Evolutionary conservation across 352 stramenopile genomes (phyloP).

Genomic region (Lagenidium giganteum): DNA sequence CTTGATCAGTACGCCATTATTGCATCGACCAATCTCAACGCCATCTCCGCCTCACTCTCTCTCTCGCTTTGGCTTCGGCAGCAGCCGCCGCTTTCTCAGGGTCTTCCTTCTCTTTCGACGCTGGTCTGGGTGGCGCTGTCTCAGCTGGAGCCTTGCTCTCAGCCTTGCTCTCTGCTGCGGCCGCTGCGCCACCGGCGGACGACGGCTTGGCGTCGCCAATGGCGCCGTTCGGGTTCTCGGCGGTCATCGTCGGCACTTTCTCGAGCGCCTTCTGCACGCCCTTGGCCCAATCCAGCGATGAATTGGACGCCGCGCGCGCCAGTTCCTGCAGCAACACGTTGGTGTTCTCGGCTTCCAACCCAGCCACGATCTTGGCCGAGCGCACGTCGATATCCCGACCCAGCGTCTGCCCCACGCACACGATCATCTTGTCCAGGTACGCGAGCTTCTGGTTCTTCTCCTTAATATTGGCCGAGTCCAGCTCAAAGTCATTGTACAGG

Average conservation of each 20-base stretch:
- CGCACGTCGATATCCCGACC: slow-evolving; percentile 69
- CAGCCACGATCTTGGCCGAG: slow-evolving; percentile 82
- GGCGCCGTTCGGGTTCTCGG: slow-evolving; percentile 39
- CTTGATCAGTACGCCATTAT: neutral
- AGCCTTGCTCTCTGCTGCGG: slow-evolving; percentile 7
- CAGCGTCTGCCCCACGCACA: slow-evolving; percentile 59
- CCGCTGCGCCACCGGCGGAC: slow-evolving; percentile 7
- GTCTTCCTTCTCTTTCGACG: slow-evolving; percentile 37
- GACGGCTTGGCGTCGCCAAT: no score
- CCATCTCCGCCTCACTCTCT: slow-evolving; percentile 18
- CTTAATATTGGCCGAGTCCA: slow-evolving; percentile 80
- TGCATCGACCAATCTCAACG: neutral
- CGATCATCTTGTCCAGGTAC: slow-evolving; percentile 87
- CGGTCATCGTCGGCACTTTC: slow-evolving; percentile 63
- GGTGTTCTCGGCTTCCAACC: slow-evolving; percentile 80
- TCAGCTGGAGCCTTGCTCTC: slow-evolving; percentile 23
- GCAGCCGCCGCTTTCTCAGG: slow-evolving; percentile 29
- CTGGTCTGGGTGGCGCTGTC: slow-evolving; percentile 17
- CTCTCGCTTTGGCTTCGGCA: slow-evolving; percentile 45
- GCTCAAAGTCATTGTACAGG: slow-evolving; percentile 79
- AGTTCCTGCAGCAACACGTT: slow-evolving; percentile 77
- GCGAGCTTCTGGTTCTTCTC: slow-evolving; percentile 82
- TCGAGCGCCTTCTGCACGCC: slow-evolving; percentile 57
- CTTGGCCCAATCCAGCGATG: slow-evolving; percentile 57
- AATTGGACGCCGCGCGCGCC: slow-evolving; percentile 46